Base-by-base conservation (phyloP, 768 basidiomycete species). In the Polyporus arcularius region DNA sequence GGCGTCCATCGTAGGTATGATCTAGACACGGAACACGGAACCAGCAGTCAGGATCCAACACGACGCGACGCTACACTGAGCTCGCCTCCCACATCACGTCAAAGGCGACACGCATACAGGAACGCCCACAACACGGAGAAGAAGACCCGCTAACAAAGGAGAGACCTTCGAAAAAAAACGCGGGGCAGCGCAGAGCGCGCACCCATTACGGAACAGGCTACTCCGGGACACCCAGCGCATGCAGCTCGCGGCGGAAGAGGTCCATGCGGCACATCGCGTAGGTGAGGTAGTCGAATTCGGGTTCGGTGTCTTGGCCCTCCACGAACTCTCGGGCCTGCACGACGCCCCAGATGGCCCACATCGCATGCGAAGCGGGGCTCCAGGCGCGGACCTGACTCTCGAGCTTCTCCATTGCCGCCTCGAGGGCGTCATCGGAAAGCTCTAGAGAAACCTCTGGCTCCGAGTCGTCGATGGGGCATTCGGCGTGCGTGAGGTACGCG, bases 341-440 rank as follows among this genome's bases (percentile, higher is more conserved):
- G 64, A 98, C 80, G 8, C 92, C 94, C 97, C 97, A 99, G 46
- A 98, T 76, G 7, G 91, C 87, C 95, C 96, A 98, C 83, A 90
- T 88, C 12, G 84, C 94, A 67, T 95, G 93, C 21, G 90, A 90
- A 4, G 92, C 88, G 11, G 96, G 90, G 67, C 90, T 89, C 97
- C 97, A 99, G 10, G 86, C 78, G 47, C 76, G 80, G 40, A 98
- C 92, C 71, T 96, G 90, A 35, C 79, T 75, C 62, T 96, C 94
- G 41, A 98, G 74, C 52, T 77, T 80, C 18, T 76, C 74, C 21
- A 91, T 74, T 59, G 82, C 76, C 14, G 76, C 75, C 55, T 82
- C 83, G 51, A 72, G 75, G 56, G 45, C 67, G 14, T 42, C 64
- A 48, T 54, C 57, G 6, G 55, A 55, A 60, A 61, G 47, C 6